Evolutionary conservation across 768 basidiomycete genomes (phyloP).

Genomic region (Russula brevipes): DNA sequence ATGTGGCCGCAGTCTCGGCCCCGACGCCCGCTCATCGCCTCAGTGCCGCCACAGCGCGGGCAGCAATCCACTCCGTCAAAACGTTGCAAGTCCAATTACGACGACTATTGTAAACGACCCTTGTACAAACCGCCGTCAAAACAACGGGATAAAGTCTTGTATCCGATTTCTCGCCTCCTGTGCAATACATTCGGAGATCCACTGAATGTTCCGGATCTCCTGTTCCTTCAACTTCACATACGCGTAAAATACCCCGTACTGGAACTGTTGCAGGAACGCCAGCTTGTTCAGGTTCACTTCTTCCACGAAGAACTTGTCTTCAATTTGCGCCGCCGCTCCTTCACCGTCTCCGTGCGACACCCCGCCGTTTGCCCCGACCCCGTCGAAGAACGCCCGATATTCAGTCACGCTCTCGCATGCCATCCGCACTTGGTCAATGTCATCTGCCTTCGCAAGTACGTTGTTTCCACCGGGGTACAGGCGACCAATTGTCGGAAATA

Average conservation of each 20-base stretch:
- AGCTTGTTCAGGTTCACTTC: constrained; percentile 94
- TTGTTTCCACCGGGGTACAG: constrained; percentile 97
- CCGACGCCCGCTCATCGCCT: neutral
- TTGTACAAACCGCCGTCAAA: constrained; percentile 40
- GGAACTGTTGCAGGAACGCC: constrained; percentile 95
- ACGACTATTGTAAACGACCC: too few species aligned
- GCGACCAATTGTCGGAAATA: constrained; percentile 91
- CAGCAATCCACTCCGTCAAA: too few species aligned
- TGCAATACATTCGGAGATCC: constrained; percentile 98
- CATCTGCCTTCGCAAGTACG: constrained; percentile 87
- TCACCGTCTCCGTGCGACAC: constrained; percentile 33
- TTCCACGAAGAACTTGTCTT: constrained; percentile 90
- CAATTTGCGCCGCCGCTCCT: constrained; percentile 59
- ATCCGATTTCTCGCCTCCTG: constrained; percentile 95
- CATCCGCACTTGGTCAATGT: constrained; percentile 85
- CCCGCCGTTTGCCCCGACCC: constrained; percentile 32
- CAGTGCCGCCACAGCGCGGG: too few species aligned
- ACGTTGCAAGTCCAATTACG: too few species aligned
- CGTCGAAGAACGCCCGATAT: constrained; percentile 86
- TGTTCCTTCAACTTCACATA: constrained; percentile 92
- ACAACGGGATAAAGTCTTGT: constrained; percentile 90
- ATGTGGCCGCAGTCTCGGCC: neutral
- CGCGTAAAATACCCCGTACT: constrained; percentile 87
- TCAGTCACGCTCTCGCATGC: constrained; percentile 86
- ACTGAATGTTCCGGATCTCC: constrained; percentile 82